phyloP scores from a whole-genome alignment of 1,284 basidiomycete species.

The Malassezia sympodialis region DNA sequence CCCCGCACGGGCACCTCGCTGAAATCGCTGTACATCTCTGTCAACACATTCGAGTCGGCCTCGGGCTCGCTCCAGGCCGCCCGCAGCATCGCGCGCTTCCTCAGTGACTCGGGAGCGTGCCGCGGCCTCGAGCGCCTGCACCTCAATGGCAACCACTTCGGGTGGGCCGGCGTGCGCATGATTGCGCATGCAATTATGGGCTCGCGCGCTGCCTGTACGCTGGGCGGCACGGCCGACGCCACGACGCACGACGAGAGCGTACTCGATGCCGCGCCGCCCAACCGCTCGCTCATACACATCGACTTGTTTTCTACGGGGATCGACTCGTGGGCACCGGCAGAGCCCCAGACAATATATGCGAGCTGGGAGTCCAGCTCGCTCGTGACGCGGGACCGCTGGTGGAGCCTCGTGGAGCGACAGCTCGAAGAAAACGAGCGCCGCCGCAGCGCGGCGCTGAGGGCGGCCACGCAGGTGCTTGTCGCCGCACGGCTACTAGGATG shows the following conservation, averaged over 20 bases:
- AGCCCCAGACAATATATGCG: neutral
- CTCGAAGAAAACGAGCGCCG: conserved; percentile 2
- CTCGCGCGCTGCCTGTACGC: conserved; percentile 8
- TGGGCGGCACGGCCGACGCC: neutral
- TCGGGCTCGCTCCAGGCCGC: neutral
- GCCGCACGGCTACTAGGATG: conserved; percentile 12
- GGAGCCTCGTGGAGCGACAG: neutral
- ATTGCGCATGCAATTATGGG: conserved; percentile 13
- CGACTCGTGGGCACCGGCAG: neutral
- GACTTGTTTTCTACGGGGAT: conserved; percentile 17
- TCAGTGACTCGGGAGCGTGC: conserved; percentile 3
- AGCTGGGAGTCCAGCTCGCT: conserved; percentile 1
- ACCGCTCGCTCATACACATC: conserved; percentile 4
- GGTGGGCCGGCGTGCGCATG: conserved; percentile 14
- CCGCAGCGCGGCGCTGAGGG: neutral
- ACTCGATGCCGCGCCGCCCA: conserved; percentile 7
- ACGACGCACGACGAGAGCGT: neutral
- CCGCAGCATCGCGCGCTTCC: conserved; percentile 12
- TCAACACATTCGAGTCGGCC: conserved; percentile 9
- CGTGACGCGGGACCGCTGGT: conserved; percentile 7
- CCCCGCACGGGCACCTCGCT: conserved; percentile 9
- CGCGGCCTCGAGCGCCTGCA: conserved; percentile 6
- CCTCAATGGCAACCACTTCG: conserved; percentile 14
- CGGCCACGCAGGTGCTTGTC: neutral
- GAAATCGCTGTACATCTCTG: neutral